phyloP scores from a whole-genome alignment of 129 eudicot genomes.

The Lonicera japonica region DNA sequence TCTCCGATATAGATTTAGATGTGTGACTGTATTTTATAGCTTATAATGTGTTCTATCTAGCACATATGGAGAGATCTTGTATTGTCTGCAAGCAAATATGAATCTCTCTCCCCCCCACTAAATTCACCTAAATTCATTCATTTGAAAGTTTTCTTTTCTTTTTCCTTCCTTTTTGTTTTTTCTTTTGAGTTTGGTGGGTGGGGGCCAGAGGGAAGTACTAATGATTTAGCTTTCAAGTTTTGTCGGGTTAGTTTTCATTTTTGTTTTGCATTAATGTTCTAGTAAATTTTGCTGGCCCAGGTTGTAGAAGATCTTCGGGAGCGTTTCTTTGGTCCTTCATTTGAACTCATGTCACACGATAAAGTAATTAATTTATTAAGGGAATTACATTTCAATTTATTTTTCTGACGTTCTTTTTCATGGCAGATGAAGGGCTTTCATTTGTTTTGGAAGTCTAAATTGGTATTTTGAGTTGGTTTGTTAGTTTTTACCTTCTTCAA shows the following conservation, averaged over 20 bases:
- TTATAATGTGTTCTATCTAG: too few species aligned
- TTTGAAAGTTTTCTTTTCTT: not conserved
- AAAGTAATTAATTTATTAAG: constrained; percentile 46
- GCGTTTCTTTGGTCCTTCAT: constrained; percentile 83
- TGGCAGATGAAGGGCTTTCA: too few species aligned
- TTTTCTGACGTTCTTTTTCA: too few species aligned
- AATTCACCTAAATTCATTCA: too few species aligned
- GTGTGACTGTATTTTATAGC: too few species aligned
- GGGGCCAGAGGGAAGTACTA: not conserved
- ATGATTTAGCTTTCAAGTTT: not conserved
- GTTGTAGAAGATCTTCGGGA: constrained; percentile 65
- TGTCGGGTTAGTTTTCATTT: not conserved
- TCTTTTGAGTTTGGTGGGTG: not conserved
- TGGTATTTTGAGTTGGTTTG: too few species aligned
- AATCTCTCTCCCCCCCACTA: too few species aligned
- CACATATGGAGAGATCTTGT: too few species aligned
- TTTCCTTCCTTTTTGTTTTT: not conserved
- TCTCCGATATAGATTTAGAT: too few species aligned
- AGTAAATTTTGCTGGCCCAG: constrained; percentile 22
- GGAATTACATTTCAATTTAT: not conserved
- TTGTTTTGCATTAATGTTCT: not conserved
- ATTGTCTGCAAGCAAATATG: too few species aligned
- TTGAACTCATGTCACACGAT: constrained; percentile 83
- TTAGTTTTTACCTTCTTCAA: not conserved
- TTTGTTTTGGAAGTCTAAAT: too few species aligned